Evolutionary conservation across 2,329 filamentous ascomycete species (phyloP).

Genomic region (Emericellopsis atlantica): DNA sequence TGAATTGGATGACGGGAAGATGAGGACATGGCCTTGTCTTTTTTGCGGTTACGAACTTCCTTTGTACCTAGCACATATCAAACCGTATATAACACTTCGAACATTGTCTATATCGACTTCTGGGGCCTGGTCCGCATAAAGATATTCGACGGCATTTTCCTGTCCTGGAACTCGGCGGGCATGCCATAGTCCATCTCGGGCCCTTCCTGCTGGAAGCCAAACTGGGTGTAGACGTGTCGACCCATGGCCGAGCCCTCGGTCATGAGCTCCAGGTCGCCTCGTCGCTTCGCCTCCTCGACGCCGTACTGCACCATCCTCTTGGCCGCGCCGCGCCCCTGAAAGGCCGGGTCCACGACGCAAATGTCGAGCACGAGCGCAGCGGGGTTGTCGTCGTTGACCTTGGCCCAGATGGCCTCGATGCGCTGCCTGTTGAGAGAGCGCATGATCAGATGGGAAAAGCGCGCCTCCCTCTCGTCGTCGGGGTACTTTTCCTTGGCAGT

Average conservation of each 20-base stretch:
- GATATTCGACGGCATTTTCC: constrained; percentile 26
- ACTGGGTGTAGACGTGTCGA: constrained; percentile 27
- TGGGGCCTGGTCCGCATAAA: constrained; percentile 27
- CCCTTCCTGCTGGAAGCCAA: constrained; percentile 27
- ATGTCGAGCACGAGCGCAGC: constrained; percentile 36
- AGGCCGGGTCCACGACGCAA: constrained; percentile 38
- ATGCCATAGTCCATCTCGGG: constrained; percentile 27
- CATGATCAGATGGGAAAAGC: constrained; percentile 30
- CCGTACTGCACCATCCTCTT: constrained; percentile 32
- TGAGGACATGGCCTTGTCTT: too few species aligned
- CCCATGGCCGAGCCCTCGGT: constrained; percentile 37
- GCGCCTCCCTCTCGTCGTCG: constrained; percentile 27
- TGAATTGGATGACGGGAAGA: too few species aligned
- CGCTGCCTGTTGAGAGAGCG: constrained; percentile 29
- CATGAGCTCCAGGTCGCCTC: constrained; percentile 26
- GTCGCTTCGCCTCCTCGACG: constrained; percentile 23
- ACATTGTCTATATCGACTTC: too few species aligned
- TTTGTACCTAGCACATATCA: too few species aligned
- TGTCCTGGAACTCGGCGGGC: constrained; percentile 25
- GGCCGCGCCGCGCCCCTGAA: constrained; percentile 36
- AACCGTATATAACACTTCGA: too few species aligned
- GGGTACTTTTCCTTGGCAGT: constrained; percentile 17
- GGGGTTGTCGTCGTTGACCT: constrained; percentile 21
- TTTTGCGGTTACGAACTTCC: too few species aligned
- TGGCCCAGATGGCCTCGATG: constrained; percentile 25